These are phyloP conservation scores for Penicillium sp. DNA, from an alignment of 2,329 filamentous ascomycete species.

Conservation along the genomic window DNA sequence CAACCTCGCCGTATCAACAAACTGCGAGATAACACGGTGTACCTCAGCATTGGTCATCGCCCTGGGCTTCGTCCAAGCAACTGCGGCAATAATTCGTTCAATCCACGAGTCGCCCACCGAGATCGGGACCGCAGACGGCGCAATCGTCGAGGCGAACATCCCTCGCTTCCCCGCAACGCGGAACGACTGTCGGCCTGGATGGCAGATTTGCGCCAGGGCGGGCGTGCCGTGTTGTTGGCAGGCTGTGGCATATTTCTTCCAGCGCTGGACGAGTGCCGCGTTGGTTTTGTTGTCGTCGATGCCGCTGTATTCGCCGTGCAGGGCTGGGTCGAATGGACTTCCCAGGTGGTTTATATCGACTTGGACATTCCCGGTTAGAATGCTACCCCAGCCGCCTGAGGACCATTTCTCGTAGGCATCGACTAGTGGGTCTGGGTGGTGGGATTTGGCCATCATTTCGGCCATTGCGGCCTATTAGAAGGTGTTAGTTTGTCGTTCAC, in stretches of 20 bases:
- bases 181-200: conserved; percentile 51
- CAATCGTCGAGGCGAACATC: conserved; percentile 34
- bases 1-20: conserved; percentile 58
- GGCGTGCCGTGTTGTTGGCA: conserved; percentile 47
- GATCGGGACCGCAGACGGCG: conserved; percentile 47
- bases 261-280: conserved; percentile 26
- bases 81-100: conserved; percentile 34
- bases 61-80: conserved; percentile 55
- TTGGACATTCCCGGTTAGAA: conserved; percentile 51
- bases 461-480: conserved; percentile 51
- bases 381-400: conserved; percentile 45
- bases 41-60: conserved; percentile 63
- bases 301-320: conserved; percentile 31
- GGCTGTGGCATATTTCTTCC: conserved; percentile 34
- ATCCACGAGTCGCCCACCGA: conserved; percentile 43
- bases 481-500: neutral
- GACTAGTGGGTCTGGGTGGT: conserved; percentile 50
- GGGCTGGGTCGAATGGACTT: conserved; percentile 33
- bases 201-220: conserved; percentile 49
- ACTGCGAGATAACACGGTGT: conserved; percentile 55
- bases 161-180: conserved; percentile 44
- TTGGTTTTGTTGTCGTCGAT: conserved; percentile 12
- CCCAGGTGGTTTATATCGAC: conserved; percentile 50
- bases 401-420: conserved; percentile 59
- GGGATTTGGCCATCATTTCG: conserved; percentile 49